Evolutionary conservation across 352 stramenopile species (phyloP).

Genomic region (Globisporangium paddicum): DNA sequence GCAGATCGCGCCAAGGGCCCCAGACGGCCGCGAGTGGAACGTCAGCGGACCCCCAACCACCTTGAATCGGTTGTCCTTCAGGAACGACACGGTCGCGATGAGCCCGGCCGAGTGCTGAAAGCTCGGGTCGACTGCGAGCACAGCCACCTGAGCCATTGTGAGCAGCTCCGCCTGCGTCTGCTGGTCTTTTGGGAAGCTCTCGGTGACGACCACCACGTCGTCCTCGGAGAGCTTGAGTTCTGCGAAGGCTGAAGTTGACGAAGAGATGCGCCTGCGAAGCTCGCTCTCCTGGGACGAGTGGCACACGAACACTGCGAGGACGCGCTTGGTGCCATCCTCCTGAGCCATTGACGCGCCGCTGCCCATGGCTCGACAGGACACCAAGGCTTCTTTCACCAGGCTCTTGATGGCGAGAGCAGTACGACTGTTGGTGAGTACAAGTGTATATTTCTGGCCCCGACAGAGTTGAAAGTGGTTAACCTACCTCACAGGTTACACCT

Average conservation of each 20-base stretch:
- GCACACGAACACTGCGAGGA: constrained; percentile 20
- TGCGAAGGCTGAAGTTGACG: background rate
- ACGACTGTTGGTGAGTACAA: too few species aligned
- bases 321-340: background rate
- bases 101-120: constrained; percentile 31
- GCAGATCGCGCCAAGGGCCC: constrained; percentile 39
- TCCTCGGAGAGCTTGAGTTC: background rate
- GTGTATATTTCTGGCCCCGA: background rate
- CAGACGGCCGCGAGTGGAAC: constrained; percentile 37
- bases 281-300: constrained; percentile 16
- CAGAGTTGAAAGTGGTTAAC: background rate
- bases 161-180: constrained; percentile 29
- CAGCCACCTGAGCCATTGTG: constrained; percentile 17
- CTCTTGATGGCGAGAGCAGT: too few species aligned
- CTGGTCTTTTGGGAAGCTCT: constrained; percentile 27
- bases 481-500: too few species aligned
- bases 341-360: constrained; percentile 17
- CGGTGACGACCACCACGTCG: constrained; percentile 31
- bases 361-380: constrained; percentile 22
- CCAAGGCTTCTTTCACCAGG: too few species aligned
- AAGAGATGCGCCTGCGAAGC: constrained; percentile 13
- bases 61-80: constrained; percentile 39
- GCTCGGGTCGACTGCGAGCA: constrained; percentile 32
- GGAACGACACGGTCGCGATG: constrained; percentile 42
- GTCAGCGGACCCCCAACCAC: constrained; percentile 32